phyloP scores from a whole-genome alignment of 352 stramenopile species.

The Phytophthora ohioensis region DNA sequence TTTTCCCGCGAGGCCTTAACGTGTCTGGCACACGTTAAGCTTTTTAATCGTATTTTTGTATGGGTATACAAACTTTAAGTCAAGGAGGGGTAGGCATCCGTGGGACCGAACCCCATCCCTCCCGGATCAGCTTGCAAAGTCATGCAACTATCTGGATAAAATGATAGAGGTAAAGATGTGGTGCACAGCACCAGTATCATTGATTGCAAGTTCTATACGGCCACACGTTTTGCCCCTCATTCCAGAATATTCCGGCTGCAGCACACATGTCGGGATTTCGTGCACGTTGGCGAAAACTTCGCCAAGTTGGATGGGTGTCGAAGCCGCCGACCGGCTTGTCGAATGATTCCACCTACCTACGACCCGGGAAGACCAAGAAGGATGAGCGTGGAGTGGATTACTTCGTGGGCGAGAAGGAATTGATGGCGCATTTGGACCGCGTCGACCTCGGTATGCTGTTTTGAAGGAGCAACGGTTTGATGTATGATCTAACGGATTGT shows the following conservation, averaged over 20 bases:
- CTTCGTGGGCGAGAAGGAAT: conserved; percentile 14
- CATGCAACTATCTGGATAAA: background rate
- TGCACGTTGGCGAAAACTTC: conserved; percentile 1
- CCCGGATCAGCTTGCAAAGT: background rate
- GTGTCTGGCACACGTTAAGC: background rate
- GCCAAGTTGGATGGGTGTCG: background rate
- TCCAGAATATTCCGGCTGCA: background rate
- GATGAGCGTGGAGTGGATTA: conserved; percentile 4
- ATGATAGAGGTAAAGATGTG: background rate
- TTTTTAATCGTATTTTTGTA: background rate
- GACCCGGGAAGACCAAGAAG: conserved; percentile 23
- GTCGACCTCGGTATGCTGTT: conserved; percentile 1
- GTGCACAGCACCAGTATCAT: background rate
- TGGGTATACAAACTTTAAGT: conserved; percentile 6
- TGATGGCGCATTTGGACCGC: conserved; percentile 15
- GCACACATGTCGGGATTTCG: background rate
- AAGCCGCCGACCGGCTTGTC: conserved; percentile 1
- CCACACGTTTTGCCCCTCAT: conserved; percentile 3
- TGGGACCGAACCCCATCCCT: background rate
- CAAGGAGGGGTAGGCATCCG: background rate
- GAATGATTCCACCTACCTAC: conserved; percentile 5
- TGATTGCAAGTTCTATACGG: background rate
- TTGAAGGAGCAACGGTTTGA: no score
- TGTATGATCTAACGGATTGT: background rate
- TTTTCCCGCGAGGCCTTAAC: background rate